phyloP scores from a whole-genome alignment of 2,329 filamentous ascomycete genomes.

The Ascochyta clinopodiicola region DNA sequence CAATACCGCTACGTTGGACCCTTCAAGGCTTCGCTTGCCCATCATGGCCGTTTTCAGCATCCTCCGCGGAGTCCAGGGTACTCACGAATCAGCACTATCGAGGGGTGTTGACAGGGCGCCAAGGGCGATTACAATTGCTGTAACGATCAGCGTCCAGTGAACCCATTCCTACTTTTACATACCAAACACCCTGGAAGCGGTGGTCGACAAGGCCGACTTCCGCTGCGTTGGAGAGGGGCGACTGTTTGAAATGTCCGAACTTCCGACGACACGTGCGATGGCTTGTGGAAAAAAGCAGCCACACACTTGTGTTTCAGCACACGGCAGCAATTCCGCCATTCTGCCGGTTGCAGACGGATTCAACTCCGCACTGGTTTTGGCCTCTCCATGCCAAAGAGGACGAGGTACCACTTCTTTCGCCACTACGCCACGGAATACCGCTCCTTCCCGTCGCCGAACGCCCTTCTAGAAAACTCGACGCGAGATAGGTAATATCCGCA shows the following conservation, averaged over 20 bases:
- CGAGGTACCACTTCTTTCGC: slow-evolving; percentile 2
- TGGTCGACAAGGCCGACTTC: slow-evolving; percentile 11
- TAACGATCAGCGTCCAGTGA: slow-evolving; percentile 5
- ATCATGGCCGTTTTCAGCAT: slow-evolving; percentile 20
- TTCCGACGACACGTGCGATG: slow-evolving; percentile 23
- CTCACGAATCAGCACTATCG: slow-evolving; percentile 9
- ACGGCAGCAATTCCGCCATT: slow-evolving; percentile 9
- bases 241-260: slow-evolving; percentile 22
- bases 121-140: slow-evolving; percentile 8
- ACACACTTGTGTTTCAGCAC: slow-evolving; percentile 18
- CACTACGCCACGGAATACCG: slow-evolving; percentile 3
- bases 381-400: neutral
- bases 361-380: slow-evolving; percentile 10
- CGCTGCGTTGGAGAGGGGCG: slow-evolving; percentile 15
- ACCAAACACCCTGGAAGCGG: neutral
- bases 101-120: slow-evolving; percentile 4
- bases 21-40: slow-evolving; percentile 23
- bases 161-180: slow-evolving; percentile 1
- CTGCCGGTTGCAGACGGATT: slow-evolving; percentile 1
- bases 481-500: neutral
- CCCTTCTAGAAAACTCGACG: slow-evolving; percentile 3
- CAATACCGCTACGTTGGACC: slow-evolving; percentile 34
- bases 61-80: slow-evolving; percentile 11
- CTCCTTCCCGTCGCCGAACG: slow-evolving; percentile 6
- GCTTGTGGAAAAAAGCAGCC: slow-evolving; percentile 10